Conservation (phyloP, 2,329 filamentous ascomycete species). For the Myotisia sp. region DNA sequence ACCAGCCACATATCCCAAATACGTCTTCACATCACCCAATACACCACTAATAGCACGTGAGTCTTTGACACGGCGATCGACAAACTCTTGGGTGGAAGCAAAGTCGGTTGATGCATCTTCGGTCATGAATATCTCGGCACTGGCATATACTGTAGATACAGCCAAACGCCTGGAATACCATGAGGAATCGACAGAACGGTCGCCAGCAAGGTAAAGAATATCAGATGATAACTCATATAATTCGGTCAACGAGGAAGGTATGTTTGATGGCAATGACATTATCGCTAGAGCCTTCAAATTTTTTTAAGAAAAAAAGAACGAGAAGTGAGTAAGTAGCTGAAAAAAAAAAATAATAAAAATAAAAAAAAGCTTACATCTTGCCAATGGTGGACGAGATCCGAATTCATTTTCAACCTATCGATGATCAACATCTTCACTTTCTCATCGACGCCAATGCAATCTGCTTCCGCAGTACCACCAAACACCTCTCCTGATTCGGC, state of each 20-base stretch:
- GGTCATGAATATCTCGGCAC: constrained; percentile 85
- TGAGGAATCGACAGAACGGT: constrained; percentile 62
- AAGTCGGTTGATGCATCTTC: constrained; percentile 65
- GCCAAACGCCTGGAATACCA: constrained; percentile 70
- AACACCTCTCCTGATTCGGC: constrained; percentile 14
- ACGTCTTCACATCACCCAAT: constrained; percentile 53
- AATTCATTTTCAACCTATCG: constrained; percentile 63
- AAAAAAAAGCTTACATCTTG: constrained; percentile 53
- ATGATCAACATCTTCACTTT: constrained; percentile 61
- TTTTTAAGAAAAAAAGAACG: too few relatives aligned
- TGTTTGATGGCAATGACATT: constrained; percentile 72
- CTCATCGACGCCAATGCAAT: constrained; percentile 41
- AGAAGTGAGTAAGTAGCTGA: background rate
- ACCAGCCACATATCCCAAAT: constrained; percentile 66
- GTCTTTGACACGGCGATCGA: constrained; percentile 62
- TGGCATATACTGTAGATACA: constrained; percentile 55
- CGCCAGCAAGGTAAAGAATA: constrained; percentile 76
- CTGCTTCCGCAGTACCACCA: constrained; percentile 13
- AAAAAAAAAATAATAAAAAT: background rate
- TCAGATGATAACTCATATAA: constrained; percentile 76
- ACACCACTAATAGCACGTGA: constrained; percentile 47
- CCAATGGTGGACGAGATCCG: constrained; percentile 59
- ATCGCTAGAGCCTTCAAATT: constrained; percentile 63
- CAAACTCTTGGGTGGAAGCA: constrained; percentile 61
- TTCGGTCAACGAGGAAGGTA: constrained; percentile 62